These are phyloP conservation scores for Lactifluus subvellereus DNA, from an alignment of 768 basidiomycete genomes.

Conservation along the genomic window DNA sequence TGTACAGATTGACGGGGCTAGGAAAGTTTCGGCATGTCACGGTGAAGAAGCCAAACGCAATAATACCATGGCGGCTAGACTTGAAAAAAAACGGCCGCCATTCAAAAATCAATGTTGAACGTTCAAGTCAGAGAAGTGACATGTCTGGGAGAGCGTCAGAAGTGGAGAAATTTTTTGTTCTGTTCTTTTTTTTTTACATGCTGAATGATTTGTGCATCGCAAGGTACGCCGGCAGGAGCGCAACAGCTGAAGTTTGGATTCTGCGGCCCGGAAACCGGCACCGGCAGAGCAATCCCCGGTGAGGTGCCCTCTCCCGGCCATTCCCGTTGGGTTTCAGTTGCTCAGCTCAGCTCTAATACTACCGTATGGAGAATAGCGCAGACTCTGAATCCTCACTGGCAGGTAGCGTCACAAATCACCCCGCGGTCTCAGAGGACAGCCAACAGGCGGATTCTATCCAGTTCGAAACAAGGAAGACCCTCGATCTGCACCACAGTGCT, in stretches of 20 bases:
- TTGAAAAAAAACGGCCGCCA: conserved; percentile 4
- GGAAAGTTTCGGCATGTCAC: neutral
- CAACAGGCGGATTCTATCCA: neutral
- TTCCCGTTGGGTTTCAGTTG: neutral
- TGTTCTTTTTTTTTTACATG: neutral
- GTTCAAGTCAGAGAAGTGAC: neutral
- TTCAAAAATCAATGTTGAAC: neutral
- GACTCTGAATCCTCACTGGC: neutral
- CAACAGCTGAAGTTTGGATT: neutral
- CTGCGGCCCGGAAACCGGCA: neutral
- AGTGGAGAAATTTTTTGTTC: neutral
- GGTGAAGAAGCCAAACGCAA: neutral
- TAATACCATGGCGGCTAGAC: neutral
- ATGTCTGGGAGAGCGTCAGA: neutral
- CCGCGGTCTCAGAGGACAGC: neutral
- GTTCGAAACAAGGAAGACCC: neutral
- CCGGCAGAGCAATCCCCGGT: neutral
- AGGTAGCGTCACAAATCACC: neutral
- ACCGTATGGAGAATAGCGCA: conserved; percentile 7
- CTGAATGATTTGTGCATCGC: no score
- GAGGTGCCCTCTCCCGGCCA: no score
- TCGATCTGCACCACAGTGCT: conserved; percentile 20
- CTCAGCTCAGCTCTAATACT: neutral
- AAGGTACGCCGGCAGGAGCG: neutral
- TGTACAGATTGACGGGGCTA: neutral